Base-by-base conservation (phyloP, 768 basidiomycete species). In the Coprinopsis marcescibilis region DNA sequence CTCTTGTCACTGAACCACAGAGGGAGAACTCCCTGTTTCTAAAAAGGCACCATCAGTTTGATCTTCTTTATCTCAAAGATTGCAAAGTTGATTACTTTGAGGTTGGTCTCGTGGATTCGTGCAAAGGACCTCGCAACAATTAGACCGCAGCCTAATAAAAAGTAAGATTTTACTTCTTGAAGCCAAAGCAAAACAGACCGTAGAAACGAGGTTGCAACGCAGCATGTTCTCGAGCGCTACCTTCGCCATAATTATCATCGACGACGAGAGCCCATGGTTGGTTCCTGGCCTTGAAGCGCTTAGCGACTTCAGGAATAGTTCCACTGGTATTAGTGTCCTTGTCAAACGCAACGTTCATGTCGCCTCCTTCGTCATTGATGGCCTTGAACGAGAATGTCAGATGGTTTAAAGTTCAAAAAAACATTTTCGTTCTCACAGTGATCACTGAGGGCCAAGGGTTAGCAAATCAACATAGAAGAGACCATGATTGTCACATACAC, bases 21-120 rank as follows among this genome's bases (percentile, higher is more conserved):
- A 12, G 96, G 96, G 15, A 99, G 75, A 41, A 99, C 72, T 26
- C 96, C 96, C 79, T 99, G 96, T 80, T 99, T 99, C 89, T 94
- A 61, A 19, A 59, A 26, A 23, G 49, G 17, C 36, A 23, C 33
- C 48, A 43, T 55, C 23, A 50, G 50, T 49, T 34, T 52, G 49
- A 20, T 35, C 35, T 19, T 19, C 33, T 15, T 36, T 17, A 21
- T 11, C 8, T 36, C 19, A 46, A 13, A 34, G 4, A 26, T 11
- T 23, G 15, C 24, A 19, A 36, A 5, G 10, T 33, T 8, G 45
- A 73, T 30, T 52, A 87, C 91, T 73, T 96, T 96, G 48, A 97
- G 67, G 64, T 97, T 97, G 4, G 94, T 95, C 70, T 98, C 96
- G 61, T 99, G 96, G 42, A 99, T 99, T 42, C 96, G 85, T 54